Evolutionary conservation across 306 rosid genomes (phyloP).

Genomic region (Lathyrus aphaca): DNA sequence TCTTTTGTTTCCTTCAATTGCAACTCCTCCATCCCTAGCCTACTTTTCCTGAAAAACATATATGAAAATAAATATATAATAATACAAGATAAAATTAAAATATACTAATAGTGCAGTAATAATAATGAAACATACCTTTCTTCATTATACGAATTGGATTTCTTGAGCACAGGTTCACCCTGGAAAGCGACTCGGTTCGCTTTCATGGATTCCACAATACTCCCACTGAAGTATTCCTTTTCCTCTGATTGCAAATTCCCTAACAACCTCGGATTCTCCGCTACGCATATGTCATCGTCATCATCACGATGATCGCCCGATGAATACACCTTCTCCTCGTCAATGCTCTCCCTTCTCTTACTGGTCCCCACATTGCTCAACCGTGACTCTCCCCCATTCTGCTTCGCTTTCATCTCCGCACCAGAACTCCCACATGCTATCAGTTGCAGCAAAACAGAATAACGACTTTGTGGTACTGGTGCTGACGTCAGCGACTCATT

Average conservation of each 20-base stretch:
- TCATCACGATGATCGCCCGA: constrained; percentile 26
- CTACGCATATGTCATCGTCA: constrained; percentile 50
- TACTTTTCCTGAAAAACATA: constrained; percentile 47
- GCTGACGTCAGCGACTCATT: constrained; percentile 28
- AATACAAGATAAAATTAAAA: neutral
- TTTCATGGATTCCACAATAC: constrained; percentile 66
- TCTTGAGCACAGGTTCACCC: constrained; percentile 52
- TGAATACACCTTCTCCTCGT: neutral
- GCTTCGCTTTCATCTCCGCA: constrained; percentile 49
- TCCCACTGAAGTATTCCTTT: constrained; percentile 90
- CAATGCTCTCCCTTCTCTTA: constrained; percentile 30
- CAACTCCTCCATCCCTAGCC: constrained; percentile 50
- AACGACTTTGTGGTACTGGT: constrained; percentile 42
- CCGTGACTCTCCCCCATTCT: constrained; percentile 10
- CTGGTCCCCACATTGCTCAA: constrained; percentile 41
- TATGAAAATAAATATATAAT: neutral
- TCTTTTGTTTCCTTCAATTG: constrained; percentile 26
- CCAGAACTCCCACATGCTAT: constrained; percentile 82
- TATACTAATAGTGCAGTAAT: neutral
- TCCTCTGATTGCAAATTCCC: constrained; percentile 75
- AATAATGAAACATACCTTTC: constrained; percentile 52
- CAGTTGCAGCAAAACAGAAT: constrained; percentile 71
- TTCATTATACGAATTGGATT: constrained; percentile 74
- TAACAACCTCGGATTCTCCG: constrained; percentile 77
- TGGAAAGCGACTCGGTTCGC: constrained; percentile 43